phyloP scores from a whole-genome alignment of 169 alveolate genomes.

The Ophryocystis elektroscirrha region DNA sequence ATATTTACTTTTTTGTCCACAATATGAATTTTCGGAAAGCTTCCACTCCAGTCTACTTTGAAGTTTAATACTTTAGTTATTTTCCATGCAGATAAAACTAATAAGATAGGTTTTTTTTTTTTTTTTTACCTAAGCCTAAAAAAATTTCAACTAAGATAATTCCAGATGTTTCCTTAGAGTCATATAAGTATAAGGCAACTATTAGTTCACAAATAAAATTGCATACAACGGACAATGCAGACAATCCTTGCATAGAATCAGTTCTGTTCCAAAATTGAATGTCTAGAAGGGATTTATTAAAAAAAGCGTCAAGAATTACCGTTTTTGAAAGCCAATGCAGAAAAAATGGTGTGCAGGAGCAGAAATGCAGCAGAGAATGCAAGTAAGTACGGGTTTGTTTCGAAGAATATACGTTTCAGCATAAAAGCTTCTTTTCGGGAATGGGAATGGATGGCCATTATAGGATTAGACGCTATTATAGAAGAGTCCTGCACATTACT shows the following conservation, averaged over 20 bases:
- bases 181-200: slow-evolving; percentile 68
- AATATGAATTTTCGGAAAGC: slow-evolving; percentile 54
- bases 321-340: slow-evolving; percentile 65
- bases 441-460: slow-evolving; percentile 1
- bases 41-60: slow-evolving; percentile 19
- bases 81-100: slow-evolving; percentile 67
- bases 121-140: slow-evolving; percentile 46
- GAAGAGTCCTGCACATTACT: no score
- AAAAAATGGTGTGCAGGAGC: slow-evolving; percentile 53
- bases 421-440: slow-evolving; percentile 42
- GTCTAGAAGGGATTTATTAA: slow-evolving; percentile 38
- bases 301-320: no score
- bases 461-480: slow-evolving; percentile 3
- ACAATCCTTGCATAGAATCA: slow-evolving; percentile 71
- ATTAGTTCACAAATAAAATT: slow-evolving; percentile 57
- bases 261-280: slow-evolving; percentile 74
- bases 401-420: slow-evolving; percentile 53
- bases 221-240: slow-evolving; percentile 62
- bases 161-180: slow-evolving; percentile 68
- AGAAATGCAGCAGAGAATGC: slow-evolving; percentile 48
- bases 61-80: slow-evolving; percentile 67
- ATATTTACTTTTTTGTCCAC: slow-evolving; percentile 26
- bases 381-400: slow-evolving; percentile 51
- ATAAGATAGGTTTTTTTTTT: not conserved
- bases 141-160: slow-evolving; percentile 58